Evolutionary conservation across 768 basidiomycete species (phyloP).

Genomic region (Suillus ampliporus): DNA sequence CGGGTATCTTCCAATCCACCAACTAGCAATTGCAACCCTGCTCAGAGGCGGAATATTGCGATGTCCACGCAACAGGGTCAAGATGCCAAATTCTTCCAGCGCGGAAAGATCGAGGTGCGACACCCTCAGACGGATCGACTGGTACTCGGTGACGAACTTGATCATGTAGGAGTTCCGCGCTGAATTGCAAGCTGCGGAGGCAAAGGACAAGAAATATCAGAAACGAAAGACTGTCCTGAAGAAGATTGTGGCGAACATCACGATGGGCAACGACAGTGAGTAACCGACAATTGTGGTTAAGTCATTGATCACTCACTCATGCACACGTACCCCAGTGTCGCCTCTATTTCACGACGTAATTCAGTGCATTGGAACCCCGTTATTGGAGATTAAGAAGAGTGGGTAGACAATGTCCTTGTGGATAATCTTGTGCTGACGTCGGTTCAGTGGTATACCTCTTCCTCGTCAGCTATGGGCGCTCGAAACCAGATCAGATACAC

Average conservation of each 20-base stretch:
- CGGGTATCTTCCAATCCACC: not conserved
- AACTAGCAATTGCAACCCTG: not conserved
- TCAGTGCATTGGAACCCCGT: constrained; percentile 91
- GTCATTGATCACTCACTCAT: constrained; percentile 20
- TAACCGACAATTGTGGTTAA: constrained; percentile 24
- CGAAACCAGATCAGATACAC: constrained; percentile 92
- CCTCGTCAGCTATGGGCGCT: constrained; percentile 94
- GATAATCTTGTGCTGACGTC: not conserved
- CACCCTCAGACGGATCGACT: constrained; percentile 11
- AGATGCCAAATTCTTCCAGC: constrained; percentile 91
- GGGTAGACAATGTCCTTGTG: constrained; percentile 36
- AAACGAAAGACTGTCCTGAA: constrained; percentile 95
- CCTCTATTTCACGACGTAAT: constrained; percentile 95
- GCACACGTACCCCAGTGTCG: constrained; percentile 67
- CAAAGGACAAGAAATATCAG: constrained; percentile 95
- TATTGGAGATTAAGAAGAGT: constrained; percentile 99
- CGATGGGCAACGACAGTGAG: constrained; percentile 99
- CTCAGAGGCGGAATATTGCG: constrained; percentile 9
- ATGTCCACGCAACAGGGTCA: constrained; percentile 68
- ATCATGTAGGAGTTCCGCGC: constrained; percentile 79
- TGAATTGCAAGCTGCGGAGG: constrained; percentile 88
- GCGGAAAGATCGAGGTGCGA: constrained; percentile 88
- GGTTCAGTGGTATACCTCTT: constrained; percentile 93
- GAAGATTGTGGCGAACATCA: constrained; percentile 98
- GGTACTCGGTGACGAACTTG: constrained; percentile 20